Percentiles rank a stretch among this genome's conserved stretches.
Conservation (phyloP, 2,329 filamentous ascomycete genomes). For the Mycosphaerelloides madeirae region DNA sequence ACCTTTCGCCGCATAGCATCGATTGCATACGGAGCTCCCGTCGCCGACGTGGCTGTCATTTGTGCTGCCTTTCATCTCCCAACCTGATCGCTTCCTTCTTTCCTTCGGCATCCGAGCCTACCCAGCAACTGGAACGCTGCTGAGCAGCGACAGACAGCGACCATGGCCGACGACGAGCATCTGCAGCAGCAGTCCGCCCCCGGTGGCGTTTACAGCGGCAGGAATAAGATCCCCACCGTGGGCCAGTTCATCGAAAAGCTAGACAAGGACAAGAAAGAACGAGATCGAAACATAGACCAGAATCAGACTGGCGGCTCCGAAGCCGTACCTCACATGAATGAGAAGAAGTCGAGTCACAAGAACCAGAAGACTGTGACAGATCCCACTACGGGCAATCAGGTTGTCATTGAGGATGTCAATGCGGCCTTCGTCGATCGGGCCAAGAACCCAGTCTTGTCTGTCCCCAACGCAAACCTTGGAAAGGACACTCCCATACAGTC, state of each 20-base stretch:
- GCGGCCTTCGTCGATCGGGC: conserved; percentile 64
- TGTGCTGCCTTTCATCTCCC: too few relatives aligned
- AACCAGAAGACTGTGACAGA: conserved; percentile 67
- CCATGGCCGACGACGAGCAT: conserved; percentile 13
- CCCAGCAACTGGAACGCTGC: not conserved
- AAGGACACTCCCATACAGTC: conserved; percentile 70
- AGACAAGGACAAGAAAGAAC: conserved; percentile 70
- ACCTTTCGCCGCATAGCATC: too few relatives aligned
- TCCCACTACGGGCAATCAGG: conserved; percentile 79
- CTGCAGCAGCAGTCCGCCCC: conserved; percentile 14
- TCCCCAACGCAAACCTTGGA: conserved; percentile 84
- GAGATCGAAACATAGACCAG: conserved; percentile 66
- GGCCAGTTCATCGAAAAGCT: conserved; percentile 75
- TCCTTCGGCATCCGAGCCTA: not conserved
- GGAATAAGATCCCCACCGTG: conserved; percentile 82
- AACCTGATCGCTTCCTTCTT: not conserved
- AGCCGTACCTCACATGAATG: conserved; percentile 45
- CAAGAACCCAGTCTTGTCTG: conserved; percentile 69
- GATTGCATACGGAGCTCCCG: too few relatives aligned
- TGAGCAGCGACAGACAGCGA: not conserved
- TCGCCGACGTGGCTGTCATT: too few relatives aligned
- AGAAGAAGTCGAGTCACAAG: conserved; percentile 41
- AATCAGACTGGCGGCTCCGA: conserved; percentile 27
- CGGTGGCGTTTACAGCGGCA: conserved; percentile 72
- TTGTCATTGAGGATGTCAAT: conserved; percentile 79